Percentiles rank a stretch among this genome's conserved stretches.
Conservation (phyloP, 1,284 basidiomycete species). For the Marasmius oreades region DNA sequence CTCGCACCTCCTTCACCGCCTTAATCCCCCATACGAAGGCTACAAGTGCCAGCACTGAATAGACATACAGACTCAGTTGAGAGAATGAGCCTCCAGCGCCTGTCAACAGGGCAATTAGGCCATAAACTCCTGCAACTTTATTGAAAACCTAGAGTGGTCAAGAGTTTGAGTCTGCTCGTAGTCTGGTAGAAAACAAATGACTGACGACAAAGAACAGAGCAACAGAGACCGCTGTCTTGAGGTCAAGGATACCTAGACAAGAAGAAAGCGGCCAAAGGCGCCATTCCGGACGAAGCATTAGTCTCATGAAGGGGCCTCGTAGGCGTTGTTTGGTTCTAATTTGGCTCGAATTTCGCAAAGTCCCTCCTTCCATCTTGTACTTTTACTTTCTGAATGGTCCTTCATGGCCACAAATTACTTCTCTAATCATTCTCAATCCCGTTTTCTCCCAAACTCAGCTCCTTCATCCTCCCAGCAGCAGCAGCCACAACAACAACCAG, state of each 20-base stretch:
- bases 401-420: slow-evolving; percentile 49
- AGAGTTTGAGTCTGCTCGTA: slow-evolving; percentile 9
- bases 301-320: slow-evolving; percentile 42
- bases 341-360: slow-evolving; percentile 20
- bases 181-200: slow-evolving; percentile 16
- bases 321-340: not conserved
- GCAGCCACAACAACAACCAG: slow-evolving; percentile 15
- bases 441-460: slow-evolving; percentile 53
- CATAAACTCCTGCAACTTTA: slow-evolving; percentile 97
- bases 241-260: slow-evolving; percentile 80
- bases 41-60: slow-evolving; percentile 82
- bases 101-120: slow-evolving; percentile 86
- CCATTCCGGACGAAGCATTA: slow-evolving; percentile 77
- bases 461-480: slow-evolving; percentile 8
- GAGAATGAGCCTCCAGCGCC: slow-evolving; percentile 85
- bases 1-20: slow-evolving; percentile 72
- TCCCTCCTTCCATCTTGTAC: slow-evolving; percentile 20
- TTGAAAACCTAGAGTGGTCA: slow-evolving; percentile 71
- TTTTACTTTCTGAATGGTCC: slow-evolving; percentile 35
- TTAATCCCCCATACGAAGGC: slow-evolving; percentile 87
- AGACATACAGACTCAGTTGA: slow-evolving; percentile 90
- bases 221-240: slow-evolving; percentile 87
- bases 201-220: slow-evolving; percentile 83
- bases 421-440: slow-evolving; percentile 75
- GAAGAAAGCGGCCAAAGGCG: slow-evolving; percentile 76